A percentile compares a stretch with the other conserved stretches of the same genome.
Evolutionary conservation across 2,329 filamentous ascomycete species (phyloP).

Genomic region (Trichophyton mentagrophytes): DNA sequence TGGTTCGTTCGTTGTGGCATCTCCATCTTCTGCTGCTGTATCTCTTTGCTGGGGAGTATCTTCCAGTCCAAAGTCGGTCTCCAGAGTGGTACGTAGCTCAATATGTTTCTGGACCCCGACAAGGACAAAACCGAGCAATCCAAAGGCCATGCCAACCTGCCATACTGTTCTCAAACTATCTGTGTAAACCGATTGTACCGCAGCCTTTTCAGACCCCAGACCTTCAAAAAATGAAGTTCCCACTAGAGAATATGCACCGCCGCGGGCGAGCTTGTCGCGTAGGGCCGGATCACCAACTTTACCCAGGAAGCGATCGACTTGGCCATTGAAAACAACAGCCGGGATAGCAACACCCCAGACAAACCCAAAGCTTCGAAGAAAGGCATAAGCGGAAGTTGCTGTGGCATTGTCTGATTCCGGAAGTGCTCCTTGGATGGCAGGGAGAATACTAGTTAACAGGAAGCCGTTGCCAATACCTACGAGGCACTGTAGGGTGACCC

Average conservation of each 20-base stretch:
- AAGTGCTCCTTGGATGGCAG: constrained; percentile 20
- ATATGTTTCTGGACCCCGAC: constrained; percentile 5
- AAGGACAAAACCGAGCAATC: constrained; percentile 6
- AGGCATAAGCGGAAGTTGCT: constrained; percentile 18
- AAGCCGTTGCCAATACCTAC: constrained; percentile 17
- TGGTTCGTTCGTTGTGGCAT: background rate
- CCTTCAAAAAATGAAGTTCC: background rate
- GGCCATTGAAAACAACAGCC: constrained; percentile 22
- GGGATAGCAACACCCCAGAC: constrained; percentile 23
- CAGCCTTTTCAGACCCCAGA: background rate
- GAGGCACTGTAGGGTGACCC: constrained; percentile 22
- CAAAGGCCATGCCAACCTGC: constrained; percentile 6
- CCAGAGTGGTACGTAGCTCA: constrained; percentile 1
- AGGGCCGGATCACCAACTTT: background rate
- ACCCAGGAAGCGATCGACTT: constrained; percentile 8
- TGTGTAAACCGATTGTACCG: background rate
- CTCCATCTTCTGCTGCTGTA: background rate
- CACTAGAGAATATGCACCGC: background rate
- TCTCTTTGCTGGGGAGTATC: background rate
- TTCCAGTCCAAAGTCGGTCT: constrained; percentile 10
- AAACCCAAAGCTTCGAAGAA: constrained; percentile 21
- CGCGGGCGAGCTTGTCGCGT: background rate
- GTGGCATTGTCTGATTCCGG: constrained; percentile 18
- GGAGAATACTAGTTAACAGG: constrained; percentile 17
- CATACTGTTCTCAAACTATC: constrained; percentile 5